phyloP scores from a whole-genome alignment of 306 rosid genomes.

The Malus domestica region ASM211411v1 NC_041803.1:2956001-2956500 shows the following conservation, averaged over 20 bases:
- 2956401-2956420: neutral
- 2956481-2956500: constrained; percentile 65
- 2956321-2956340: neutral
- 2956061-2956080: constrained; percentile 27
- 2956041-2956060: constrained; percentile 96
- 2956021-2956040: constrained; percentile 52
- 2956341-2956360: neutral
- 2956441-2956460: neutral
- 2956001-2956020: constrained; percentile 54
- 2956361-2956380: neutral
- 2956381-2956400: neutral
- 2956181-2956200: constrained; percentile 92
- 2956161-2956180: constrained; percentile 89
- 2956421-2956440: neutral
- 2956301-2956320: constrained; percentile 73
- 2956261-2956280: constrained; percentile 72
- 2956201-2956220: constrained; percentile 76
- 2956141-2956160: constrained; percentile 81
- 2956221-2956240: constrained; percentile 75
- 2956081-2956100: neutral
- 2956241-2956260: constrained; percentile 51
- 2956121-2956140: neutral
- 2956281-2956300: constrained; percentile 63
- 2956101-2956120: neutral
- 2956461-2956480: constrained; percentile 47